Conservation (phyloP, 371 early-diverging fungal species). For the Capillidium rhysosporum region DNA sequence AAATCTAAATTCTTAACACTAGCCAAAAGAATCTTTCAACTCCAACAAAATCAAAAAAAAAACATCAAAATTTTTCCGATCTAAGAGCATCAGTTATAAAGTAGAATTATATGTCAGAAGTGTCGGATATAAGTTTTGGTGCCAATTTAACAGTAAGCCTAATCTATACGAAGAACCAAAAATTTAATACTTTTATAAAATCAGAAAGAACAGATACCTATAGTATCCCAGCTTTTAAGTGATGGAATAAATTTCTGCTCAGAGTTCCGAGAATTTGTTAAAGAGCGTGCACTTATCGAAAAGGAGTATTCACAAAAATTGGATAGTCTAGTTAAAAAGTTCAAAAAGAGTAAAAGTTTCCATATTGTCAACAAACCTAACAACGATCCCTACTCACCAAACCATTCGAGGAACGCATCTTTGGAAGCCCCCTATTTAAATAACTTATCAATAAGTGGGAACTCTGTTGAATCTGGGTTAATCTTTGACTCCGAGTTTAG, state of each 20-base stretch:
- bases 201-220: slow-evolving; percentile 28
- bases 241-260: slow-evolving; percentile 34
- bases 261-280: slow-evolving; percentile 52
- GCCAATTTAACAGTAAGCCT: background rate
- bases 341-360: slow-evolving; percentile 10
- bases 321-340: slow-evolving; percentile 40
- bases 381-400: background rate
- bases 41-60: background rate
- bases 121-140: background rate
- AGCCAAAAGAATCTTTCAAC: background rate
- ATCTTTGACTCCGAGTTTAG: background rate
- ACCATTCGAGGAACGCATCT: background rate
- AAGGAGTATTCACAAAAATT: slow-evolving; percentile 52
- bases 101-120: background rate
- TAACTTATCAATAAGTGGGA: slow-evolving; percentile 7
- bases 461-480: background rate
- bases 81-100: background rate
- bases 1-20: background rate
- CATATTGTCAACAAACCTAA: background rate
- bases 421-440: background rate
- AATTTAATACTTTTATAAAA: background rate
- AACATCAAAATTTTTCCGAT: background rate
- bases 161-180: background rate
- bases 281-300: slow-evolving; percentile 49
- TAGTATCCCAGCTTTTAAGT: slow-evolving; percentile 27